A percentile compares a stretch with the other conserved stretches of the same genome.
Conservation (phyloP, 176 grass and related monocot genomes). For the Lolium multiflorum region DNA sequence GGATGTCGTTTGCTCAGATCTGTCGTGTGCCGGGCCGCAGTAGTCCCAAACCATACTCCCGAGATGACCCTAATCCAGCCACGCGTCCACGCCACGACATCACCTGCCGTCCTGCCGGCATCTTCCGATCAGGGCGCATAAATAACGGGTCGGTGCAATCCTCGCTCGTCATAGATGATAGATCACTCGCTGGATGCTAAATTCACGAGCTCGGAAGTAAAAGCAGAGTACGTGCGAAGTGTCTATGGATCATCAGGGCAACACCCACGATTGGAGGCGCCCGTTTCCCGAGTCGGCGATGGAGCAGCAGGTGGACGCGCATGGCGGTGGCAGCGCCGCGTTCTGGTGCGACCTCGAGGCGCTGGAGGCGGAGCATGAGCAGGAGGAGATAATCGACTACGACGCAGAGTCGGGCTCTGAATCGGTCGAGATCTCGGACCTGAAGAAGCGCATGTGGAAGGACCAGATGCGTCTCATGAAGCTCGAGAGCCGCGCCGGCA, state of each 20-base stretch:
- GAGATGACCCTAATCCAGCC: constrained; percentile 4
- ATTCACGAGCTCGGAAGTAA: not conserved
- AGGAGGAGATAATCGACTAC: constrained; percentile 10
- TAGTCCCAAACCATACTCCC: not conserved
- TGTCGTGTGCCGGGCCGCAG: not conserved
- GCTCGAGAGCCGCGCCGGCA: constrained; percentile 32
- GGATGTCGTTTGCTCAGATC: not conserved
- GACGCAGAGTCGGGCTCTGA: constrained; percentile 8
- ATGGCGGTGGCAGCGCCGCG: not conserved
- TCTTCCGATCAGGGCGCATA: constrained; percentile 10
- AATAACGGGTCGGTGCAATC: constrained; percentile 8
- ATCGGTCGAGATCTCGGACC: constrained; percentile 51
- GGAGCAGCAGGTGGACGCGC: constrained; percentile 11
- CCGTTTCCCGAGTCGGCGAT: constrained; percentile 20
- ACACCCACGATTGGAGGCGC: not conserved
- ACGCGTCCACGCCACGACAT: not conserved
- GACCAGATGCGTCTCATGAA: constrained; percentile 66
- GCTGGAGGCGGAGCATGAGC: not conserved
- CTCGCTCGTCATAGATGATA: not conserved
- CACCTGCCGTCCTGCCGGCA: not conserved
- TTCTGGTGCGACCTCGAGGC: not conserved
- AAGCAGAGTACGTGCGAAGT: not conserved
- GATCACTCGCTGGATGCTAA: not conserved
- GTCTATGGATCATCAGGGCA: not conserved
- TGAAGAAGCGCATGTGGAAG: constrained; percentile 73